A percentile compares a stretch with the other conserved stretches of the same genome.
Conservation (phyloP, 108 stramenopile species). For the Cyclotella choctawhatcheeana region DNA sequence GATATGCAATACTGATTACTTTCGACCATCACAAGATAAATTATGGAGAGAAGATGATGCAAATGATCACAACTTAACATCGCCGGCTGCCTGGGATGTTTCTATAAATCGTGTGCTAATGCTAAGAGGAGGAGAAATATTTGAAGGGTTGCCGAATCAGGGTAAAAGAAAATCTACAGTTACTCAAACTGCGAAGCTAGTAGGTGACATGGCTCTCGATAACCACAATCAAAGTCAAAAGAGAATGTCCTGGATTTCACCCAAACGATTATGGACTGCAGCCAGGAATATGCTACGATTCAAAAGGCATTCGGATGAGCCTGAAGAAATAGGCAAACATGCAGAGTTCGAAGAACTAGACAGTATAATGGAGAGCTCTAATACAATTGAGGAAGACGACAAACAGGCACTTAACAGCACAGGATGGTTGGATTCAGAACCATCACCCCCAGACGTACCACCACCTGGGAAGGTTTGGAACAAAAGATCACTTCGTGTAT, state of each 20-base stretch:
- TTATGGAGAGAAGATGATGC: too few species aligned
- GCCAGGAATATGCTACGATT: slow-evolving; percentile 4
- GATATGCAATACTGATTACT: too few species aligned
- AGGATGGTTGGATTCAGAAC: neutral
- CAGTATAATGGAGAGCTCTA: neutral
- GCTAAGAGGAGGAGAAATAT: too few species aligned
- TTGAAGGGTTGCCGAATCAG: too few species aligned
- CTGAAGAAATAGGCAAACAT: neutral
- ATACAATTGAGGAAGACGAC: neutral
- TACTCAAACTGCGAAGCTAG: too few species aligned
- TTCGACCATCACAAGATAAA: too few species aligned
- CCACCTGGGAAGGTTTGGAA: slow-evolving; percentile 10
- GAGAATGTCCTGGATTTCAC: slow-evolving; percentile 9
- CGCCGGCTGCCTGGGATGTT: too few species aligned
- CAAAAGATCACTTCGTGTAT: slow-evolving; percentile 8
- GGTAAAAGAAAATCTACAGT: too few species aligned
- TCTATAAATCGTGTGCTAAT: too few species aligned
- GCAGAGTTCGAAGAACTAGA: slow-evolving; percentile 1
- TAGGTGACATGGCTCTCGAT: too few species aligned
- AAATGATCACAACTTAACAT: too few species aligned
- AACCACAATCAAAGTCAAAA: too few species aligned
- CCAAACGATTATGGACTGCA: slow-evolving; percentile 9
- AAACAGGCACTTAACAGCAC: neutral
- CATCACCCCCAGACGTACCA: slow-evolving; percentile 9
- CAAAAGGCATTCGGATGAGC: neutral